A percentile compares a stretch with the other conserved stretches of the same genome.
phyloP scores from a whole-genome alignment of 768 basidiomycete genomes.

The Tricholoma bakamatsutake region DNA sequence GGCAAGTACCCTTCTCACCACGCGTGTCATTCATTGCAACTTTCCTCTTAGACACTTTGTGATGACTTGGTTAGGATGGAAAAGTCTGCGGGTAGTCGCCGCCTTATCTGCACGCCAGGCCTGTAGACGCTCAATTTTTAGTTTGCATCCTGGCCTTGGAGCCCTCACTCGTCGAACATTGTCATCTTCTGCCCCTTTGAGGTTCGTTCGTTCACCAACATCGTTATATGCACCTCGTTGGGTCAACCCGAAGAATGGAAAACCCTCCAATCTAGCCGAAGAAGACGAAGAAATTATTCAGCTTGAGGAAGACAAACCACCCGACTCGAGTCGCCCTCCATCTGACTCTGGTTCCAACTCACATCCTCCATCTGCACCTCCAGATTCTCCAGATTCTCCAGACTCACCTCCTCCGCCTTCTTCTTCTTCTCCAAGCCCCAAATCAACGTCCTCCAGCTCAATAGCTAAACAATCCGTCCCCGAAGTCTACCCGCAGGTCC shows the following conservation, averaged over 20 bases:
- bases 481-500: slow-evolving; percentile 86
- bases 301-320: slow-evolving; percentile 9
- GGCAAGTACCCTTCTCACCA: not conserved
- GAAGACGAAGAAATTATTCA: slow-evolving; percentile 5
- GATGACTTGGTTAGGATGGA: slow-evolving; percentile 19
- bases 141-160: not conserved
- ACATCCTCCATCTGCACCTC: slow-evolving; percentile 14
- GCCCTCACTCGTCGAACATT: slow-evolving; percentile 6
- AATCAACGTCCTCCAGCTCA: slow-evolving; percentile 33
- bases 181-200: slow-evolving; percentile 3
- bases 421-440: slow-evolving; percentile 10
- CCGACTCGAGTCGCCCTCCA: slow-evolving; percentile 12
- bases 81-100: slow-evolving; percentile 8
- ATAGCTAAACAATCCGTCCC: slow-evolving; percentile 87
- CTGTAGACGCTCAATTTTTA: slow-evolving; percentile 9
- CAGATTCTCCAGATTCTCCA: slow-evolving; percentile 13
- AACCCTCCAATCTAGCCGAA: slow-evolving; percentile 9
- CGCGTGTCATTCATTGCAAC: not conserved
- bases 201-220: slow-evolving; percentile 9
- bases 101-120: slow-evolving; percentile 6
- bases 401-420: slow-evolving; percentile 6
- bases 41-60: not conserved
- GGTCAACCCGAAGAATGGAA: slow-evolving; percentile 18
- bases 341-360: slow-evolving; percentile 12
- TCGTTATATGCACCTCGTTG: slow-evolving; percentile 15